Base-by-base conservation (phyloP, 2,329 filamentous ascomycete genomes). In the Monilinia fructicola region DNA sequence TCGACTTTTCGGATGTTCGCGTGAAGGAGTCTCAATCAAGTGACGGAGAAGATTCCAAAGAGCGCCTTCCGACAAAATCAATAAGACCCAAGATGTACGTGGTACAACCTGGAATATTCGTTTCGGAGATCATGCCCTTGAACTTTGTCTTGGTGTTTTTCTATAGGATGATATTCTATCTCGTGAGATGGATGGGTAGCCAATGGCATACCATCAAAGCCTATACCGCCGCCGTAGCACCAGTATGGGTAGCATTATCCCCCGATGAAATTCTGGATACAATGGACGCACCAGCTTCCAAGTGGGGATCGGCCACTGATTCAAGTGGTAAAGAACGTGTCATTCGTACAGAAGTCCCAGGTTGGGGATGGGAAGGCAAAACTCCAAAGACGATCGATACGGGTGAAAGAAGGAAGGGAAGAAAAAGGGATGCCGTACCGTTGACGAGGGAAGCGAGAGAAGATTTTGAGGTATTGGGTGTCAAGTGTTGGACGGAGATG, bases 51-150 rank as follows among this genome's bases (percentile, higher is more conserved):
- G 53, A 71, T 73, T 67, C 66, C 63, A 73, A 59, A 55, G 66
- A 18, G 52, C 69, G 35, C 16, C 23, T 16, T 16, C 64, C 54
- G 42, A 28, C 28, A 40, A 46, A 58, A 5, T 26, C 74, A 6
- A 70, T 77, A n/a, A 78, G 74, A 31, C 90, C 92, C 0, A 84
- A 82, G 66, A 87, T 91, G 74, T 96, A 95, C 79, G 76, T 96
- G 68, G 83, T 88, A 0, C 95, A 99, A 76, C 95, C 95, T 0
- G 95, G 95, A 69, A 85, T 99, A 69, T 90, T 93, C 70, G 89
- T 86, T 64, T 97, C 93, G 1, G 85, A 87, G 1, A 90, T 99
- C 70, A 85, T 97, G 70, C 88, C 91, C 0, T 83, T 97, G 10
- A 84, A 86, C 61, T 82, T 84, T 71, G 81, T 93, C 70, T 82